Evolutionary conservation across 768 basidiomycete species (phyloP), one percentile per base, ranked within the genome.

Genomic region (Chalciporus pseudorubinellus): DNA sequence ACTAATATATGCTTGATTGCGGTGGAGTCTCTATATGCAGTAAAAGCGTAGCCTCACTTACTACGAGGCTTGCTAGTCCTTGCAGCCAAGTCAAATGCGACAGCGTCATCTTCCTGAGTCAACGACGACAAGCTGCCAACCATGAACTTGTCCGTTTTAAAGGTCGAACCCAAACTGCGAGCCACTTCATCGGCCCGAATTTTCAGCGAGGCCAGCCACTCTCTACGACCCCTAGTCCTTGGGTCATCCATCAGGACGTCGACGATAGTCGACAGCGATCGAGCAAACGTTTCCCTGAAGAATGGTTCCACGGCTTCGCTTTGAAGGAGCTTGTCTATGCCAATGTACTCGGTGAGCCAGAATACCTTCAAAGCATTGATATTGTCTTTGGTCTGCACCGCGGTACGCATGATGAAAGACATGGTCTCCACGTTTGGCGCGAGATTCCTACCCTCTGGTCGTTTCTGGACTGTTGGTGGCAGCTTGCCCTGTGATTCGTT

Each of bases 351-450:
- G 8, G 81, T 63, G 6, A 92, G 79, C 33, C 87, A 79, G 48
- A 89, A 58, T 51, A 76, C 78, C 59, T 88, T 85, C 20, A 80
- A 77, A 59, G 81, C 71, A 59, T 82, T 72, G 28, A 76, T 75
- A 13, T 67, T 64, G 53, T 80, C 77, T 20, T 72, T 71, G 19
- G 77, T 78, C 12, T 72, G 73, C 39, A 81, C 59, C n/a, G 88
- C 84, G 1, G 81, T 76, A 20, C 81, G 79, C 48, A 84, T 62
- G 57, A 90, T 69, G 41, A 69, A 72, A 42, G 82, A 81, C 68
- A 86, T 72, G 24, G 76, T 76, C 55, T 82, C 79, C 10, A 76
- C 72, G 36, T 78, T 75, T 16, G 81, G 81, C 14, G 63, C 48
- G 40, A 83, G 53, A 53, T 72, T 76, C 52, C 74, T 70, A 22